Evolutionary conservation across 1,284 basidiomycete genomes (phyloP).

Genomic region (Pseudozyma sp.): DNA sequence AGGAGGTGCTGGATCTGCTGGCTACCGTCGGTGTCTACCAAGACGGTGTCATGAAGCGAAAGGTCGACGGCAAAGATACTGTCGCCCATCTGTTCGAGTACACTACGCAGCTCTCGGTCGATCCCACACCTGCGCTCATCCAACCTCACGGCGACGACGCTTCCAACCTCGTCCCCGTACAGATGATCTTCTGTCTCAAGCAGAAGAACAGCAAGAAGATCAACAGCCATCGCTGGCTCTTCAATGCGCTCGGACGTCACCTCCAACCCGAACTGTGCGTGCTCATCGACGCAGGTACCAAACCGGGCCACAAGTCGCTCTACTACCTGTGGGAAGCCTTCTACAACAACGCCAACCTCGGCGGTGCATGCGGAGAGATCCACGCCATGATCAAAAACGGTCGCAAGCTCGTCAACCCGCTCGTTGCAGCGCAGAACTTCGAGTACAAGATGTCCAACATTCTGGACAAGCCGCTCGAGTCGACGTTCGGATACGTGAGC

Average conservation of each 20-base stretch:
- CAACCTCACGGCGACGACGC: slow-evolving; percentile 86
- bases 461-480: slow-evolving; percentile 88
- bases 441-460: slow-evolving; percentile 92
- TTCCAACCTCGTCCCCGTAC: slow-evolving; percentile 87
- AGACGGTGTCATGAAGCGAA: slow-evolving; percentile 91
- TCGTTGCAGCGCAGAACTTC: slow-evolving; percentile 85
- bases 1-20: slow-evolving; percentile 71
- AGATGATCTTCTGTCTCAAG: slow-evolving; percentile 94
- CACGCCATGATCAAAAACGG: slow-evolving; percentile 67
- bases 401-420: slow-evolving; percentile 66
- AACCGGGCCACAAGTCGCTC: slow-evolving; percentile 65
- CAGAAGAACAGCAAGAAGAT: slow-evolving; percentile 87
- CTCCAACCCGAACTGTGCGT: slow-evolving; percentile 66
- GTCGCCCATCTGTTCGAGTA: slow-evolving; percentile 84
- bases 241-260: slow-evolving; percentile 91
- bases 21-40: slow-evolving; percentile 71
- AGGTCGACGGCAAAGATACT: slow-evolving; percentile 87
- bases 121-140: slow-evolving; percentile 86
- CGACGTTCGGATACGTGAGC: slow-evolving; percentile 88
- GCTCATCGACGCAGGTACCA: slow-evolving; percentile 67
- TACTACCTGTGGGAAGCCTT: slow-evolving; percentile 69
- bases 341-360: slow-evolving; percentile 67
- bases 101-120: slow-evolving; percentile 76
- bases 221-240: slow-evolving; percentile 83
- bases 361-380: slow-evolving; percentile 68